Evolutionary conservation across 495 filamentous ascomycete genomes (phyloP).

Genomic region (Podospora appendiculata): DNA sequence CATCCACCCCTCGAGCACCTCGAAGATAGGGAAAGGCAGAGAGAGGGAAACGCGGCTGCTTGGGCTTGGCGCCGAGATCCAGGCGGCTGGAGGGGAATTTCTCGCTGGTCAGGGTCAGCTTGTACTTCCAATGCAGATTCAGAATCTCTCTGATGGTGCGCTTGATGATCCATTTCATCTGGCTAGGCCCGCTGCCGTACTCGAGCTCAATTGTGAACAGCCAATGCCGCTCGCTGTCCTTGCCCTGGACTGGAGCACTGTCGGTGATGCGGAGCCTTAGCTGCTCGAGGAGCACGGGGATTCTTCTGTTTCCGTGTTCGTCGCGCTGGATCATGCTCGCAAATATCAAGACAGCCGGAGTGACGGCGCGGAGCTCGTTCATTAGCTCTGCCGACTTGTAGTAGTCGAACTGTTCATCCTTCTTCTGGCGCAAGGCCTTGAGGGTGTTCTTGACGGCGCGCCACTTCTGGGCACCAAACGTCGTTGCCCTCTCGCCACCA

Average conservation of each 20-base stretch:
- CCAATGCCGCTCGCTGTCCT: constrained; percentile 68
- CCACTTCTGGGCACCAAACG: constrained; percentile 80
- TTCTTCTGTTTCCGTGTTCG: constrained; percentile 89
- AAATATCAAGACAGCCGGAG: constrained; percentile 84
- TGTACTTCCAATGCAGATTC: constrained; percentile 90
- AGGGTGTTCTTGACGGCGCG: constrained; percentile 76
- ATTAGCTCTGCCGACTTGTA: constrained; percentile 94
- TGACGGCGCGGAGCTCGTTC: constrained; percentile 86
- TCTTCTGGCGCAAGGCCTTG: constrained; percentile 74
- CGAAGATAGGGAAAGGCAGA: constrained; percentile 89
- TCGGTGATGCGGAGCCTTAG: constrained; percentile 82
- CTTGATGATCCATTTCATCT: constrained; percentile 96
- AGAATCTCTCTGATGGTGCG: constrained; percentile 82
- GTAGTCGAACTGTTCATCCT: constrained; percentile 80
- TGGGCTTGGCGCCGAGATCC: constrained; percentile 41
- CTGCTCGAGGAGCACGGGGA: constrained; percentile 92
- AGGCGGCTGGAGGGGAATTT: constrained; percentile 50
- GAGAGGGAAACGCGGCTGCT: constrained; percentile 81
- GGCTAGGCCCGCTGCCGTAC: constrained; percentile 88
- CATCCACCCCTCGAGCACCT: constrained; percentile 70
- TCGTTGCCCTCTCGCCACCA: constrained; percentile 59
- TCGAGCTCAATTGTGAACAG: constrained; percentile 89
- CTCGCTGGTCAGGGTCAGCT: constrained; percentile 70
- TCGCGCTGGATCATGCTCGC: constrained; percentile 97
- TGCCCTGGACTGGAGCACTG: constrained; percentile 54